Evolutionary conservation across 345 rosid species (phyloP), one percentile per base, ranked within the genome.

Genomic region (Durio zibethinus): DNA sequence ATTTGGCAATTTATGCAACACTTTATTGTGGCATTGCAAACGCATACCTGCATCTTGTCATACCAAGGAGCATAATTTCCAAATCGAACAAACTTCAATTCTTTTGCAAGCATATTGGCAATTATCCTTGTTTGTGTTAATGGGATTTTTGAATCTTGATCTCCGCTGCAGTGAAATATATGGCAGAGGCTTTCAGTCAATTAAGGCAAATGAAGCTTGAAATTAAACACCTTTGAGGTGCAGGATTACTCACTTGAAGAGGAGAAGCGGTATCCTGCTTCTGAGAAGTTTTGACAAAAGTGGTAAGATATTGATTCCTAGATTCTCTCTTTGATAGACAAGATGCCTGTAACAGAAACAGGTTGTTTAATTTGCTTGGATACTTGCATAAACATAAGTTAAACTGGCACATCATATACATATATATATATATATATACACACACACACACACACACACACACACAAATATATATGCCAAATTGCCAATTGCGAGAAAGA

Each of bases 131-230:
- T 65, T 38, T 65, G 70, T 38, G 70, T 36, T 65, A 65, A 38
- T 65, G 70, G 70, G 29, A 65, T 65, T n/a, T 65, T 65, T 0
- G 70, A 65, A 38, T 65, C 70, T 65, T 38, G 70, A 65, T 65
- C 70, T 65, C 70, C 48, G 0, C 70, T 65, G 29, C 29, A 36
- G 47, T 36, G 14, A n/a, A 65, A 7, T 65, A 16, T n/a, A n/a
- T n/a, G n/a, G 29, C 48, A 9, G 16, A 65, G 4, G 21, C 8
- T 65, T 36, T 65, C 8, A 9, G 47, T 65, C 15, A 36, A 3
- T 36, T 1, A 27, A n/a, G 27, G 43, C 15, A 65, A 64, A 38
- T 38, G 48, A 2, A 33, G 29, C 48, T 38, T 38, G 47, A 36
- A 36, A 65, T 61, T 61, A 14, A 25, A 33, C 40, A 38, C 16